A percentile compares a stretch with the other conserved stretches of the same genome.
Evolutionary conservation across 2,329 filamentous ascomycete genomes (phyloP).

Genomic region (Phyllosticta citribraziliensis): DNA sequence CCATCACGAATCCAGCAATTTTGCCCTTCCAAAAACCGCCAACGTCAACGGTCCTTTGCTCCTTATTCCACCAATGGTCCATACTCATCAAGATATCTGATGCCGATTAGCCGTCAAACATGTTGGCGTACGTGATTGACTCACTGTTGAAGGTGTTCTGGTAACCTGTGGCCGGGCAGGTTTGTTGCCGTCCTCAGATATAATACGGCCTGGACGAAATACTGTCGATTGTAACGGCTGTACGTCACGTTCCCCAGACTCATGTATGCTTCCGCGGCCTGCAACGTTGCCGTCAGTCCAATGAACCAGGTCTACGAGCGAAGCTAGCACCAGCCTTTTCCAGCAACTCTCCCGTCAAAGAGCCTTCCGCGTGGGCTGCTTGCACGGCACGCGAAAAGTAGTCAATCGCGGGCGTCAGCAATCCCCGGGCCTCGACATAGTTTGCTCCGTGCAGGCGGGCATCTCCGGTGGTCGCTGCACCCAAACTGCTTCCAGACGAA

Average conservation of each 20-base stretch:
- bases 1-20: background rate
- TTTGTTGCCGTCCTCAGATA: constrained; percentile 35
- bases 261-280: constrained; percentile 45
- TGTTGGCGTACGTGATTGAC: constrained; percentile 11
- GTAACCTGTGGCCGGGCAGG: constrained; percentile 34
- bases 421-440: constrained; percentile 44
- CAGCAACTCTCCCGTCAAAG: constrained; percentile 34
- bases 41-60: background rate
- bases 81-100: constrained; percentile 37
- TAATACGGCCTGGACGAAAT: constrained; percentile 37
- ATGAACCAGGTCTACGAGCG: background rate
- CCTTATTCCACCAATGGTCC: constrained; percentile 16
- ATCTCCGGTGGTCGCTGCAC: constrained; percentile 15
- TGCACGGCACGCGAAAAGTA: constrained; percentile 40
- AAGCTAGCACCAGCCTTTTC: constrained; percentile 29
- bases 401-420: constrained; percentile 42
- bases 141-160: constrained; percentile 38
- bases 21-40: background rate
- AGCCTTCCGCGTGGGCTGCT: constrained; percentile 30
- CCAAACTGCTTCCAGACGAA: constrained; percentile 25
- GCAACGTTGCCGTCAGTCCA: constrained; percentile 7
- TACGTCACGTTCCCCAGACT: constrained; percentile 43
- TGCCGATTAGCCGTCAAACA: background rate
- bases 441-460: constrained; percentile 29
- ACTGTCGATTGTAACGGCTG: constrained; percentile 32